phyloP scores from a whole-genome alignment of 108 stramenopile genomes.

The Conticribra guillardii region DNA sequence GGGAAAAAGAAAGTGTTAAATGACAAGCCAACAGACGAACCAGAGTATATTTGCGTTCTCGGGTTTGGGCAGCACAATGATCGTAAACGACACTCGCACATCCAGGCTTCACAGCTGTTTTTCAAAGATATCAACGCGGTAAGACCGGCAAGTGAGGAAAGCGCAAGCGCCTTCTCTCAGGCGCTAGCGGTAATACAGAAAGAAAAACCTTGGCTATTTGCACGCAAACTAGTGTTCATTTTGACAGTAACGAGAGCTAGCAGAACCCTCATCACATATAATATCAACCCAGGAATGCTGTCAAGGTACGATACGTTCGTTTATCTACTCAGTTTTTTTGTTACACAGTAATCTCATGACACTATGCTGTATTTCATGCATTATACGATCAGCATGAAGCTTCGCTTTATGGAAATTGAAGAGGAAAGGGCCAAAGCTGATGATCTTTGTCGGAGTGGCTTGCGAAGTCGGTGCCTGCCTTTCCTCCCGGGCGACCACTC shows the following conservation, averaged over 20 bases:
- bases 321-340: not conserved
- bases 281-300: slow-evolving; percentile 31
- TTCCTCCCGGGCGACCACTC: slow-evolving; percentile 9
- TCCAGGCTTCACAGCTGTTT: slow-evolving; percentile 29
- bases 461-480: slow-evolving; percentile 24
- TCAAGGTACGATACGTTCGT: not conserved
- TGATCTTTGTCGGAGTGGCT: slow-evolving; percentile 8
- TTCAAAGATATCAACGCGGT: slow-evolving; percentile 31
- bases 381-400: slow-evolving; percentile 17
- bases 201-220: slow-evolving; percentile 26
- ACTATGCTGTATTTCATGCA: not conserved
- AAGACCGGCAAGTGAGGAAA: slow-evolving; percentile 15
- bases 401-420: slow-evolving; percentile 42
- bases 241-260: slow-evolving; percentile 27
- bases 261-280: slow-evolving; percentile 34
- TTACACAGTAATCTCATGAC: not conserved
- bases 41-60: slow-evolving; percentile 62
- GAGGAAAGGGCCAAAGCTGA: slow-evolving; percentile 20
- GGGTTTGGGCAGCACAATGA: slow-evolving; percentile 33
- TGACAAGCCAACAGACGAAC: slow-evolving; percentile 60
- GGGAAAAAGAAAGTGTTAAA: slow-evolving; percentile 28
- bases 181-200: slow-evolving; percentile 27
- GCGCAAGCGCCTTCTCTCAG: slow-evolving; percentile 36
- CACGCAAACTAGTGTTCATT: slow-evolving; percentile 34
- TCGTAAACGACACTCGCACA: slow-evolving; percentile 6